Conservation (phyloP, 345 rosid species). For the Pistacia vera region DNA sequence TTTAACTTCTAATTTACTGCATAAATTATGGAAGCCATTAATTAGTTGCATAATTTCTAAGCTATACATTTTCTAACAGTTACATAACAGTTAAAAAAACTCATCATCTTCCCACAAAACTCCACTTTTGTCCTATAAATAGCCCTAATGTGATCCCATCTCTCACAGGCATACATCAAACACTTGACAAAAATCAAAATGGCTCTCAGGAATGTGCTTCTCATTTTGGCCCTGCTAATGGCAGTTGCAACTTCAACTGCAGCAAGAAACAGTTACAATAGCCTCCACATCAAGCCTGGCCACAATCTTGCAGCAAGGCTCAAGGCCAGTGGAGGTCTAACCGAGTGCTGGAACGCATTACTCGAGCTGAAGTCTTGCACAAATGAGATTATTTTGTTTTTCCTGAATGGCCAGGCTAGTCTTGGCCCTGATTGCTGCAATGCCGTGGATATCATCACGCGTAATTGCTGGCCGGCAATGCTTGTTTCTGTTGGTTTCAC, state of each 20-base stretch:
- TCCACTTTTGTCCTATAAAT: constrained; percentile 8
- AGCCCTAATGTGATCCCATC: not conserved
- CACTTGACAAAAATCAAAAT: not conserved
- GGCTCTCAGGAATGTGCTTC: constrained; percentile 19
- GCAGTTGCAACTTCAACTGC: constrained; percentile 19
- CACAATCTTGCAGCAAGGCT: constrained; percentile 36
- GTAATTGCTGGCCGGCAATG: constrained; percentile 84
- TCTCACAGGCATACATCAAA: not conserved
- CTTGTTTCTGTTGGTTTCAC: constrained; percentile 73
- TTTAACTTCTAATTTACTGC: too few relatives aligned
- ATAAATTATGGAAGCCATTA: too few relatives aligned
- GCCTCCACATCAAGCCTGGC: constrained; percentile 14
- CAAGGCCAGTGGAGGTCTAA: constrained; percentile 40
- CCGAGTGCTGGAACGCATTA: constrained; percentile 71
- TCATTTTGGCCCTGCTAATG: constrained; percentile 23
- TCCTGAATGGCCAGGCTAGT: constrained; percentile 60
- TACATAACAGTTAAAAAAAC: not conserved
- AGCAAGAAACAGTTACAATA: constrained; percentile 20
- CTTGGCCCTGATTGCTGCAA: constrained; percentile 64
- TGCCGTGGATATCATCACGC: constrained; percentile 55
- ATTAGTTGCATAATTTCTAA: too few relatives aligned
- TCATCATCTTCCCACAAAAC: not conserved
- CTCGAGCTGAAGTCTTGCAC: constrained; percentile 70
- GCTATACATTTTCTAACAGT: too few relatives aligned
- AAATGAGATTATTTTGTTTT: constrained; percentile 61